phyloP scores from a whole-genome alignment of 768 basidiomycete genomes.

The Lactarius indigo region DNA sequence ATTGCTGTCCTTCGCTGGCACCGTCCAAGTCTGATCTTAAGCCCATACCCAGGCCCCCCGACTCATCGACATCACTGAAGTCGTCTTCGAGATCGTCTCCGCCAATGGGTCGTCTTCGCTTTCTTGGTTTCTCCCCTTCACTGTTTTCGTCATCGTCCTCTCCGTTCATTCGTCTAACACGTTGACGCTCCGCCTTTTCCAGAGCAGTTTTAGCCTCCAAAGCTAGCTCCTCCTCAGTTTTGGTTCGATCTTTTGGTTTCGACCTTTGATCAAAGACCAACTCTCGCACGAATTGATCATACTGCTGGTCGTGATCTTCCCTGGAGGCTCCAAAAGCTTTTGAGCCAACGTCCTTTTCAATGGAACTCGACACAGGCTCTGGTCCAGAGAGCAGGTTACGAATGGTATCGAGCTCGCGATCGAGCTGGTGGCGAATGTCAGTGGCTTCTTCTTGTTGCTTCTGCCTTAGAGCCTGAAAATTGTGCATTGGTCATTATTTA shows the following conservation, averaged over 20 bases:
- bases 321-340: background rate
- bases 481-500: background rate
- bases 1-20: slow-evolving; percentile 20
- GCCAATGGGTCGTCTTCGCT: slow-evolving; percentile 54
- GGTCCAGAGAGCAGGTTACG: slow-evolving; percentile 64
- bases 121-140: slow-evolving; percentile 48
- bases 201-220: slow-evolving; percentile 81
- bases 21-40: slow-evolving; percentile 28
- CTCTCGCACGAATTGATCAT: slow-evolving; percentile 89
- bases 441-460: slow-evolving; percentile 83
- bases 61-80: slow-evolving; percentile 41
- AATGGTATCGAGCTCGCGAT: slow-evolving; percentile 80
- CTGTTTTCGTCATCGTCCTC: slow-evolving; percentile 60
- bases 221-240: slow-evolving; percentile 94
- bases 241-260: slow-evolving; percentile 91
- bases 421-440: slow-evolving; percentile 80
- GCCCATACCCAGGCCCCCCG: slow-evolving; percentile 34
- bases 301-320: slow-evolving; percentile 56
- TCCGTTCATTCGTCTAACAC: slow-evolving; percentile 83
- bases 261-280: slow-evolving; percentile 92
- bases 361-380: slow-evolving; percentile 42
- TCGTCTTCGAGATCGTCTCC: slow-evolving; percentile 94
- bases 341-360: slow-evolving; percentile 13
- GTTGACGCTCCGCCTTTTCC: slow-evolving; percentile 77
- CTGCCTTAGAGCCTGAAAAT: slow-evolving; percentile 74